Evolutionary conservation across 169 alveolate species (phyloP), one percentile per base, ranked within the genome.

Genomic region (Miamiensis avidus): DNA sequence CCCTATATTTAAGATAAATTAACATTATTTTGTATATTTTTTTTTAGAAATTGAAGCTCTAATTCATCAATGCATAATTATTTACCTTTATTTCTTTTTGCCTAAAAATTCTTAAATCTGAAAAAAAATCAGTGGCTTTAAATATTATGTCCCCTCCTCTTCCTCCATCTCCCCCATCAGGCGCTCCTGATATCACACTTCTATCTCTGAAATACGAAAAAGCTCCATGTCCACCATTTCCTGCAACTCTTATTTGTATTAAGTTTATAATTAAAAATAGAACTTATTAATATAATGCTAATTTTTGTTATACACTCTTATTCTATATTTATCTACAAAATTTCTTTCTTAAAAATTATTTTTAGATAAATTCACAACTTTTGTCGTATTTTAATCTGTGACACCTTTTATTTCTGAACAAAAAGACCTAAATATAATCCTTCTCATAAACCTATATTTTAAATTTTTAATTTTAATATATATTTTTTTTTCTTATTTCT

Each of bases 131-230:
- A 65, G 93, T 89, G 25, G 98, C 95, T 77, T 87, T 82, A 33
- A 97, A 85, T 75, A 88, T 91, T 4, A 98, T 97, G 82, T 93
- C 92, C 1, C 99, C 99, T 33, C 99, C 99, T 34, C 91, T 91
- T 27, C 99, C 99, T 28, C 99, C 99, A 87, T 91, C 91, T 0
- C 99, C 99, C 30, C 99, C 99, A 79, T 96, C 96, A 28, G 99
- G 98, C 26, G 97, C 97, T 64, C 96, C 97, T 27, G 95, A 79
- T 28, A 95, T 94, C 34, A 91, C 94, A 65, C 89, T 92, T 65
- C 96, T 93, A 85, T 95, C 96, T 79, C 97, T 85, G 77, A 94
- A 89, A 84, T 93, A 95, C 27, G 97, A 93, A 73, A 86, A 88
- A 83, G 97, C 95, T 33, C 99, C 99, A 86, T 95, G 91, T 29